phyloP scores from a whole-genome alignment of 108 stramenopile species.

The Conticribra weissflogii region DNA sequence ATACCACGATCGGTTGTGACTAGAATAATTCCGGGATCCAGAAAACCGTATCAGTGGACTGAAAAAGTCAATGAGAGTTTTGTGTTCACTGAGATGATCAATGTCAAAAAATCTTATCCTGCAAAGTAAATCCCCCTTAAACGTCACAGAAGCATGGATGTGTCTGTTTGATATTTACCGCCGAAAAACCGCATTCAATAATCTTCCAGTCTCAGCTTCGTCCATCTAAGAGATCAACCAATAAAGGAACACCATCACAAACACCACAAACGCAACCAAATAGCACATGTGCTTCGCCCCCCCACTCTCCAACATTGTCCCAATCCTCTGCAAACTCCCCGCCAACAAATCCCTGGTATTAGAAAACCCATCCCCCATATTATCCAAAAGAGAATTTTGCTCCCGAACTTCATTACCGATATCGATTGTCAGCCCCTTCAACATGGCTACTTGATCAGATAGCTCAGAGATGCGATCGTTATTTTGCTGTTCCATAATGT shows the following conservation, averaged over 20 bases:
- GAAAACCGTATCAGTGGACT: no score
- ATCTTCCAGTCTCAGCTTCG: no score
- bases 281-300: constrained; percentile 90
- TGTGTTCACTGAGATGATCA: no score
- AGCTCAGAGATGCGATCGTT: constrained; percentile 85
- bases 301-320: constrained; percentile 85
- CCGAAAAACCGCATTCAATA: no score
- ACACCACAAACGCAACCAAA: constrained; percentile 84
- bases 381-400: constrained; percentile 85
- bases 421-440: constrained; percentile 89
- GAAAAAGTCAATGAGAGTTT: no score
- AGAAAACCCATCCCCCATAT: constrained; percentile 84
- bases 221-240: no score
- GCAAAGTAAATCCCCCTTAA: no score
- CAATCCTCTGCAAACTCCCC: constrained; percentile 72
- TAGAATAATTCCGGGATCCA: no score
- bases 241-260: constrained; percentile 84
- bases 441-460: constrained; percentile 80
- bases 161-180: no score
- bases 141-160: no score
- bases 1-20: no score
- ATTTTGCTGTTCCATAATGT: constrained; percentile 87
- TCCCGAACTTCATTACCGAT: constrained; percentile 90
- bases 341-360: constrained; percentile 76
- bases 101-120: no score